Evolutionary conservation across 1,139 yeast species (phyloP), one percentile per base, ranked within the genome.

Genomic region (Wickerhamiella pararugosa): DNA sequence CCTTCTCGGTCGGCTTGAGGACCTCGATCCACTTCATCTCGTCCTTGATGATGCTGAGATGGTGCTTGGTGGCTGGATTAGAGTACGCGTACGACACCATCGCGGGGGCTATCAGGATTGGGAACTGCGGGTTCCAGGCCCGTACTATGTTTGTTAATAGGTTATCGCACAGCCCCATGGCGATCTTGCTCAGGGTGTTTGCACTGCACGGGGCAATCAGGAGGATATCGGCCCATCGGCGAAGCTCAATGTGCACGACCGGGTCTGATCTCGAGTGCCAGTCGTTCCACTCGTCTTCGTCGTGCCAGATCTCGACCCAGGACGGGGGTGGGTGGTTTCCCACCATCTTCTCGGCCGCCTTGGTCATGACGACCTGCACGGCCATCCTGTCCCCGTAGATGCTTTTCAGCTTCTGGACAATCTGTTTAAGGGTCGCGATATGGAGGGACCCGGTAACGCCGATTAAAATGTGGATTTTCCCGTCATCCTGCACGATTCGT

Each of bases 221-320:
- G 42, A 87, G 67, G 29, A 87, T 78, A 62, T 87, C 95, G 0
- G 96, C 97, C 97, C 97, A 87, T 53, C 94, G 73, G 51, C 96
- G 74, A 47, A 87, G 67, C 62, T 87, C 96, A 53, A 86, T 86
- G 60, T 87, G 96, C 51, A 87, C 67, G 28, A 86, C 95, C 1
- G 96, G 95, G 61, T 86, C 96, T 40, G 84, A 73, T 50, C 96
- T 71, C 38, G 70, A 66, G 54, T 73, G 71, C 96, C 96, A 86
- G 4, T 84, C 77, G 38, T 66, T 70, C 96, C 96, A 87, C 62
- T 87, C 97, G 58, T 87, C 97, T 38, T 71, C 67, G 58, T 87
- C 95, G 54, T 82, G 71, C 96, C 96, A 87, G 7, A 84, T 70
- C 42, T 77, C 71, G 5, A 83, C 73, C 47, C 71, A 69, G 40